Percentiles rank a stretch among this genome's conserved stretches.
phyloP scores from a whole-genome alignment of 495 filamentous ascomycete species.

The Halenospora varia region DNA sequence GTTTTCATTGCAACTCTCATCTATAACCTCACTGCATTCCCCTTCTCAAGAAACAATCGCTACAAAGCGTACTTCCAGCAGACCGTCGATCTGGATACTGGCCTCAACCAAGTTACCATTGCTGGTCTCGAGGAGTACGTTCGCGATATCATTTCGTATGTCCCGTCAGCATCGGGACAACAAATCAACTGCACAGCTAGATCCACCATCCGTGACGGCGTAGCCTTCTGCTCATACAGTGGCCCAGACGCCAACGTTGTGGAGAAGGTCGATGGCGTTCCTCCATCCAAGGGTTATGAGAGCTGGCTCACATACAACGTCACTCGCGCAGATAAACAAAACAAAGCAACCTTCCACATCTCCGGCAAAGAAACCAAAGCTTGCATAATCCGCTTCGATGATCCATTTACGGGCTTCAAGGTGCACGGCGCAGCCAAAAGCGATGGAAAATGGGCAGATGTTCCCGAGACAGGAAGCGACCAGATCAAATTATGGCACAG shows the following conservation, averaged over 20 bases:
- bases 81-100: slow-evolving; percentile 70
- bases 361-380: slow-evolving; percentile 62
- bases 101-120: slow-evolving; percentile 63
- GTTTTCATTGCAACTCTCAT: slow-evolving; percentile 73
- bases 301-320: slow-evolving; percentile 64
- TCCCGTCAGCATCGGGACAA: slow-evolving; percentile 70
- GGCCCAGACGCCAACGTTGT: slow-evolving; percentile 60
- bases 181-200: slow-evolving; percentile 45
- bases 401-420: slow-evolving; percentile 55
- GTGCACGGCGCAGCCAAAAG: slow-evolving; percentile 50
- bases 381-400: slow-evolving; percentile 63
- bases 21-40: slow-evolving; percentile 86
- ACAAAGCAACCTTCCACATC: slow-evolving; percentile 53
- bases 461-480: slow-evolving; percentile 38
- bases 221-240: slow-evolving; percentile 66
- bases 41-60: slow-evolving; percentile 73
- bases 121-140: slow-evolving; percentile 71
- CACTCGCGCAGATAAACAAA: slow-evolving; percentile 34
- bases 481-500: slow-evolving; percentile 63
- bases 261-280: slow-evolving; percentile 36
- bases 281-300: slow-evolving; percentile 38
- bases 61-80: slow-evolving; percentile 89
- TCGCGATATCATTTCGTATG: slow-evolving; percentile 52
- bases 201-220: slow-evolving; percentile 29
- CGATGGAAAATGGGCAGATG: slow-evolving; percentile 53